phyloP scores from a whole-genome alignment of 331 rosid species.

The Rhamnella rubrinervis region DNA sequence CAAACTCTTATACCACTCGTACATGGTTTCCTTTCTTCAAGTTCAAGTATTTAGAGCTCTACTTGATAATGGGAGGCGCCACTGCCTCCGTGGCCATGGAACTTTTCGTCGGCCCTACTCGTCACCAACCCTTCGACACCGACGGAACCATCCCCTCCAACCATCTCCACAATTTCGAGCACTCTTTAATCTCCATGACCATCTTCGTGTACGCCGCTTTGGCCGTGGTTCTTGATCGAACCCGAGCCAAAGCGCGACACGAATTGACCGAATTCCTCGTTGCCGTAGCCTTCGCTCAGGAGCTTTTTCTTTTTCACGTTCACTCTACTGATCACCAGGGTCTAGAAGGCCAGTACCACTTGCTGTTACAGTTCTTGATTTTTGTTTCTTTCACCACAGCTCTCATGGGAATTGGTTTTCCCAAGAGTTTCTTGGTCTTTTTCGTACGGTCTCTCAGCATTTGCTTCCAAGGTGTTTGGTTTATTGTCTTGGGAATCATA shows the following conservation, averaged over 20 bases:
- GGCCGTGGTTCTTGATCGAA: conserved; percentile 45
- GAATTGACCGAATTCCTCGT: conserved; percentile 56
- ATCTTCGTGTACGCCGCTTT: conserved; percentile 54
- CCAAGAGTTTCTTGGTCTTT: conserved; percentile 52
- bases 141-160: conserved; percentile 75
- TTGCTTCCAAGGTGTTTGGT: conserved; percentile 70
- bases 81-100: conserved; percentile 65
- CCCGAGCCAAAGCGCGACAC: conserved; percentile 20
- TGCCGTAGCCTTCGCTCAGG: conserved; percentile 61
- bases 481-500: conserved; percentile 61
- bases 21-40: conserved; percentile 60
- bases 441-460: conserved; percentile 58
- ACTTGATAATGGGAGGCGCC: conserved; percentile 49
- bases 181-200: conserved; percentile 54
- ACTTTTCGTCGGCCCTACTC: conserved; percentile 56
- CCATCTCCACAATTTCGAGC: conserved; percentile 86
- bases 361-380: conserved; percentile 53
- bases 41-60: conserved; percentile 61
- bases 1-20: conserved; percentile 31
- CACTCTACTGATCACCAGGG: conserved; percentile 78
- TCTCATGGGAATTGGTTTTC: conserved; percentile 58
- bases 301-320: conserved; percentile 60
- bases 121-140: conserved; percentile 65
- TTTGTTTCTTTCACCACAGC: conserved; percentile 40
- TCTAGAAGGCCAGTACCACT: conserved; percentile 76